These are phyloP conservation scores for Penicillium aurantiogriseum DNA, from an alignment of 2,329 filamentous ascomycete genomes.

Conservation along the genomic window DNA sequence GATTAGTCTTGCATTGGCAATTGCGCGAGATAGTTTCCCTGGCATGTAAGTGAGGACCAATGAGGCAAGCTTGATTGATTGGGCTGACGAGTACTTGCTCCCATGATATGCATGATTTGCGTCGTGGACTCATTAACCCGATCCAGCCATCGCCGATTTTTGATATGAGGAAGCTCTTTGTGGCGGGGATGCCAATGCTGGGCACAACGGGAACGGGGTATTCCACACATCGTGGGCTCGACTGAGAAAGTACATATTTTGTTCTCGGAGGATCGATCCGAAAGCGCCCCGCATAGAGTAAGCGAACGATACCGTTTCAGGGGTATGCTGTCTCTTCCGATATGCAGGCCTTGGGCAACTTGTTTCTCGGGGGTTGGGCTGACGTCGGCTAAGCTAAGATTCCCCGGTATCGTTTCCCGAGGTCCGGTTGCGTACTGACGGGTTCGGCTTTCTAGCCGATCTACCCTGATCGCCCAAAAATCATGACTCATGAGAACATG, in stretches of 20 bases:
- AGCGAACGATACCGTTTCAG: neutral
- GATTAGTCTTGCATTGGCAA: neutral
- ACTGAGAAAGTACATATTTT: neutral
- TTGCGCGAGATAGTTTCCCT: neutral
- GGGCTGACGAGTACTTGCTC: neutral
- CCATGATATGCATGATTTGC: neutral
- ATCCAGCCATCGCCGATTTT: neutral
- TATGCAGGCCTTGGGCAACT: neutral
- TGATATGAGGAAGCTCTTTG: neutral
- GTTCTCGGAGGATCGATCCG: neutral
- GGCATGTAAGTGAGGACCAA: neutral
- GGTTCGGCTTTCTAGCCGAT: slow-evolving; percentile 20
- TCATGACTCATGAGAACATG: neutral
- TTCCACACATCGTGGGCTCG: slow-evolving; percentile 1
- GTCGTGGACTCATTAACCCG: neutral
- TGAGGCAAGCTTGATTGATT: neutral
- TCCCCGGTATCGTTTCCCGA: neutral
- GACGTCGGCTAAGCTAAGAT: slow-evolving; percentile 2
- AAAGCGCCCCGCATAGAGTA: slow-evolving; percentile 1
- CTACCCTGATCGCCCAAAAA: neutral
- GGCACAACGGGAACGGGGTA: neutral
- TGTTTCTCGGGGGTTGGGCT: neutral
- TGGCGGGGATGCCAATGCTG: slow-evolving; percentile 1
- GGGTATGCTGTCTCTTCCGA: neutral
- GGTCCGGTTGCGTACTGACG: slow-evolving; percentile 6